Conservation (phyloP, 2,329 filamentous ascomycete species). For the Colletotrichum sp. region DNA sequence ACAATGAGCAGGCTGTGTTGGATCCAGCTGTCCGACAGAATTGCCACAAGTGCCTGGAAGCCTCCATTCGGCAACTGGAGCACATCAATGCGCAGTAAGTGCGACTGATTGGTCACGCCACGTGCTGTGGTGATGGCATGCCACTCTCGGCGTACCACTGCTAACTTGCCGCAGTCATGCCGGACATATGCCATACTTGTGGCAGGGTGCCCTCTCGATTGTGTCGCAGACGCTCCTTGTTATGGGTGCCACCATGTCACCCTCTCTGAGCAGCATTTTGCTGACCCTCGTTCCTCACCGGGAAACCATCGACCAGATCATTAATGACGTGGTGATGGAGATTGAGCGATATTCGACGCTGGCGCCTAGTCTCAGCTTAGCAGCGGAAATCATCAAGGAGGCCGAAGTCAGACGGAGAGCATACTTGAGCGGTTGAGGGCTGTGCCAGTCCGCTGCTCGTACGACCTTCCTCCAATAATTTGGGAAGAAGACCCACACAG, state of each 20-base stretch:
- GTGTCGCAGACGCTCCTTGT: slow-evolving; percentile 82
- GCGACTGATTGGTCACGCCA: slow-evolving; percentile 14
- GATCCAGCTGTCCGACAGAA: slow-evolving; percentile 78
- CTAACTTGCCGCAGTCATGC: slow-evolving; percentile 64
- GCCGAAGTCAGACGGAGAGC: slow-evolving; percentile 75
- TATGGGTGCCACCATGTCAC: slow-evolving; percentile 85
- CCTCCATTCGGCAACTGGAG: slow-evolving; percentile 79
- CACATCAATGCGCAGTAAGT: slow-evolving; percentile 78
- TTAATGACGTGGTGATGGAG: slow-evolving; percentile 78
- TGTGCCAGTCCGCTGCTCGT: neutral
- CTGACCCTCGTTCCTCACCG: slow-evolving; percentile 58
- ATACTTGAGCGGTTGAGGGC: slow-evolving; percentile 57
- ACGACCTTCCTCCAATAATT: neutral
- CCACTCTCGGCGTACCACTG: slow-evolving; percentile 10
- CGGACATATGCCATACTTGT: slow-evolving; percentile 84
- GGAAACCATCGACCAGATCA: slow-evolving; percentile 74
- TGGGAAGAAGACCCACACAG: neutral
- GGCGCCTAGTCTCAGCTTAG: slow-evolving; percentile 76
- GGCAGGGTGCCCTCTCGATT: slow-evolving; percentile 84
- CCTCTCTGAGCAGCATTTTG: slow-evolving; percentile 71
- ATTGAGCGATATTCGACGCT: slow-evolving; percentile 76
- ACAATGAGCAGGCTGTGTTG: slow-evolving; percentile 75
- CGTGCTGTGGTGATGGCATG: neutral
- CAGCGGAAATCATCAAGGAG: slow-evolving; percentile 82
- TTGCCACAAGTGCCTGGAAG: slow-evolving; percentile 82